A percentile compares a stretch with the other conserved stretches of the same genome.
These are phyloP conservation scores for Crinitomyces ghanaensis DNA, from an alignment of 805 yeast species.

Conservation along the genomic window DNA sequence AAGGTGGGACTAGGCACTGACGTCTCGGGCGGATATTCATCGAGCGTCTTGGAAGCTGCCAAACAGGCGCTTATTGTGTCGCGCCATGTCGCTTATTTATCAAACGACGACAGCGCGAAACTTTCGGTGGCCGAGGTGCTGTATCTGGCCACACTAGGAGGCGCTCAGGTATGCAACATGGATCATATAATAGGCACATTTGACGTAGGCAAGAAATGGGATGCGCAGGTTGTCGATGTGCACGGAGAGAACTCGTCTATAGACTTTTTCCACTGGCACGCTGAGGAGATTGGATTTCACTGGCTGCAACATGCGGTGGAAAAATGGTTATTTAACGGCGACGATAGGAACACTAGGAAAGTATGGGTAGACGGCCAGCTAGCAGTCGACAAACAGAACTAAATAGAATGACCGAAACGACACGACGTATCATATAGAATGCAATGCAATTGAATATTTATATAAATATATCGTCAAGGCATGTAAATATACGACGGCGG, in stretches of 20 bases:
- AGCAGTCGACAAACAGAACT: constrained; percentile 45
- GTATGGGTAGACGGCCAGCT: constrained; percentile 77
- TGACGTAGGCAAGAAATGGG: constrained; percentile 68
- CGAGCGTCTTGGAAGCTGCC: constrained; percentile 52
- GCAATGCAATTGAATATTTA: too few species aligned
- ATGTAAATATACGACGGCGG: too few species aligned
- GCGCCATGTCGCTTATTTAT: constrained; percentile 53
- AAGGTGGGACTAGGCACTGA: constrained; percentile 79
- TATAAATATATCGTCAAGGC: too few species aligned
- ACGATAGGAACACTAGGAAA: constrained; percentile 70
- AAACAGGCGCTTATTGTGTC: constrained; percentile 64
- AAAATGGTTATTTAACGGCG: constrained; percentile 91
- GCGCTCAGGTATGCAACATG: constrained; percentile 65
- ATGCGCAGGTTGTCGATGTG: constrained; percentile 67
- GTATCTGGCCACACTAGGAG: constrained; percentile 79
- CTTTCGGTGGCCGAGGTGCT: constrained; percentile 60
- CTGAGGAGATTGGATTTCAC: constrained; percentile 30
- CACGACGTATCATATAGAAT: too few species aligned
- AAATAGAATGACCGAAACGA: too few species aligned
- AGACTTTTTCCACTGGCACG: constrained; percentile 68
- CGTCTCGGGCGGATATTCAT: constrained; percentile 65
- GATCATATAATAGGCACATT: constrained; percentile 55
- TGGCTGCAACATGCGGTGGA: constrained; percentile 61
- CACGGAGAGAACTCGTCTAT: constrained; percentile 42
- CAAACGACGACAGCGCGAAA: constrained; percentile 35